Evolutionary conservation across 176 grass and related monocot genomes (phyloP), one percentile per base, ranked within the genome.

Genomic region (Aegilops longissima): DNA sequence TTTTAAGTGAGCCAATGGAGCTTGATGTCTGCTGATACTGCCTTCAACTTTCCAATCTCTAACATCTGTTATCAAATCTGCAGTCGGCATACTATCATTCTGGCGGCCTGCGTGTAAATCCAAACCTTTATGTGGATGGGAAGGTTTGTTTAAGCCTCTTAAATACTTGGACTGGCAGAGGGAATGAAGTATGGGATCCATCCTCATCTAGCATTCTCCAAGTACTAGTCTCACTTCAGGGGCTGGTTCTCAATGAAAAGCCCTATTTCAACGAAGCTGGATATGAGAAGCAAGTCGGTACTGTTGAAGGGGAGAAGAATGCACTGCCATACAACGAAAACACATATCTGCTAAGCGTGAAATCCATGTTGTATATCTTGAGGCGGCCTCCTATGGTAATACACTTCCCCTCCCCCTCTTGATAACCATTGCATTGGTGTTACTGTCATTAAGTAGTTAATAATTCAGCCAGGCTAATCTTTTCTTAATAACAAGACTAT

Each of bases 251-350:
- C 27, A 99, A 96, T 81, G 90, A 92, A 58, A 96, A 94, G 69
- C 97, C 97, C 12, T 99, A 99, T 75, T 99, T 99, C 51, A 99
- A 99, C 61, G 97, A 99, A 86, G 94, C 97, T 68, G 97, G 94
- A 42, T 99, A 96, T 80, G 97, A 99, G 49, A 99, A 96, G 87
- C 94, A 99, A 82, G 90, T 99, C 10, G 97, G 97, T 75, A 99
- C 94, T 33, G 82, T 93, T 86, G 92, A 96, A 82, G 97, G 97
- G 25, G 97, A 99, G 90, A 99, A 99, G 90, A 99, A 99, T 90
- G 89, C 87, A 36, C 82, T 96, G 78, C 94, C 97, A 2, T 99
- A 96, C 85, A 99, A 99, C 83, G 97, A 99, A 83, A 99, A 99
- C 29, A 94, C 97, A 2, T 99, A 99, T 88, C 86, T 99, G 73